These are phyloP conservation scores for Candida broadrunensis DNA, from an alignment of 805 yeast species.

Conservation along the genomic window DNA sequence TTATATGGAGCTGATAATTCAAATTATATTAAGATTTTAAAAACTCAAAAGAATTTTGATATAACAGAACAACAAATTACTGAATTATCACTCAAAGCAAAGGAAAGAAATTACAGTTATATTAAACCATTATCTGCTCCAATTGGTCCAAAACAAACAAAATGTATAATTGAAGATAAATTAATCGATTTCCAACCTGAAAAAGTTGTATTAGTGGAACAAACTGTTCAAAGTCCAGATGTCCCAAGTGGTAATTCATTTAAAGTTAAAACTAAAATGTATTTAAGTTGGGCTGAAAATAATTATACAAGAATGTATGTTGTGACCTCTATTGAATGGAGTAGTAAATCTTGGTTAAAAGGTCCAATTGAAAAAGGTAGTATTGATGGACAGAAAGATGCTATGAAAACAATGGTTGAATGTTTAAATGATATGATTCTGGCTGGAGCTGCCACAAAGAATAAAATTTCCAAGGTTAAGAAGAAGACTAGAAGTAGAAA, in stretches of 20 bases:
- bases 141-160: constrained; percentile 76
- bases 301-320: constrained; percentile 53
- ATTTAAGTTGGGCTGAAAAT: constrained; percentile 60
- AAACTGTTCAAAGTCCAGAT: constrained; percentile 69
- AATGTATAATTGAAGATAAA: constrained; percentile 60
- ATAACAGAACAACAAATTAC: constrained; percentile 45
- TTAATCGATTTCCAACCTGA: constrained; percentile 52
- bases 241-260: constrained; percentile 79
- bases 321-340: constrained; percentile 63
- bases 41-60: constrained; percentile 63
- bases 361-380: constrained; percentile 74
- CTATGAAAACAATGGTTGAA: constrained; percentile 46
- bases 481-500: constrained; percentile 10
- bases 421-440: constrained; percentile 41
- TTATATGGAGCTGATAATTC: constrained; percentile 60
- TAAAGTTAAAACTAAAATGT: constrained; percentile 54
- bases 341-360: constrained; percentile 75
- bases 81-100: constrained; percentile 18
- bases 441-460: constrained; percentile 9
- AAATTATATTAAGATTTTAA: constrained; percentile 42
- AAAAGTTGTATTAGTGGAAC: constrained; percentile 47
- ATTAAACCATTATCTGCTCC: constrained; percentile 63
- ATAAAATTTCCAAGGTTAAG: constrained; percentile 8
- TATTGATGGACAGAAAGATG: constrained; percentile 66
- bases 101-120: constrained; percentile 52